Conservation (phyloP, 2,329 filamentous ascomycete species). For the Coniochaeta prunicola region DNA sequence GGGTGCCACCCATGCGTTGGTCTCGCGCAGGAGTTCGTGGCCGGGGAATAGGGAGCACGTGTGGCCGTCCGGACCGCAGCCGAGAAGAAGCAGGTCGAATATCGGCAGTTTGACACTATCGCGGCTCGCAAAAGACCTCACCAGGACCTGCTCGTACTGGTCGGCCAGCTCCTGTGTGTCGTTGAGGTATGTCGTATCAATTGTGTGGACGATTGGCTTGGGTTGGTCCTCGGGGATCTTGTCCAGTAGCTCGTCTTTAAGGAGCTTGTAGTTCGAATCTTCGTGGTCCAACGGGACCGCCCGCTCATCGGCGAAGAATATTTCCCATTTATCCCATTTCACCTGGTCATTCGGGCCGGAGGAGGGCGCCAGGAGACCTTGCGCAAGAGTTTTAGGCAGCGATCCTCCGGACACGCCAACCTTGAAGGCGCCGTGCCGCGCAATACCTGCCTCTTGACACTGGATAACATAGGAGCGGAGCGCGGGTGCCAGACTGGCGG, state of each 20-base stretch:
- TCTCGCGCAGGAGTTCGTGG: constrained; percentile 79
- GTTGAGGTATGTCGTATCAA: constrained; percentile 57
- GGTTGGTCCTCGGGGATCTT: constrained; percentile 67
- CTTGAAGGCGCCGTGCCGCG: constrained; percentile 79
- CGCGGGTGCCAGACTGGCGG: constrained; percentile 63
- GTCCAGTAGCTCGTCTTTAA: constrained; percentile 82
- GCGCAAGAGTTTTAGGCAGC: constrained; percentile 78
- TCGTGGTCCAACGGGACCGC: constrained; percentile 84
- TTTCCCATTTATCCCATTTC: constrained; percentile 84
- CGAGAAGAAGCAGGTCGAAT: constrained; percentile 89
- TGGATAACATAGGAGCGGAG: constrained; percentile 79
- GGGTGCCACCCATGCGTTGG: constrained; percentile 82
- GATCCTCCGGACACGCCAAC: constrained; percentile 91
- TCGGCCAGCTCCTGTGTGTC: constrained; percentile 91
- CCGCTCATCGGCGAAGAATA: constrained; percentile 98
- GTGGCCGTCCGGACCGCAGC: constrained; percentile 92
- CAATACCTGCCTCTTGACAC: constrained; percentile 71
- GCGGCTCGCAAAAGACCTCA: constrained; percentile 78
- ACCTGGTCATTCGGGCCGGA: constrained; percentile 52
- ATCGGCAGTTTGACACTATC: constrained; percentile 92
- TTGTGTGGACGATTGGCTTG: constrained; percentile 68
- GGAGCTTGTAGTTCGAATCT: constrained; percentile 88
- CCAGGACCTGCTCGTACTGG: constrained; percentile 83
- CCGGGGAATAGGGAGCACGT: constrained; percentile 95
- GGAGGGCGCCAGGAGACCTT: constrained; percentile 64